phyloP scores from a whole-genome alignment of 192 early-diverging fungal genomes.

The Gaertneriomyces semiglobifer region DNA sequence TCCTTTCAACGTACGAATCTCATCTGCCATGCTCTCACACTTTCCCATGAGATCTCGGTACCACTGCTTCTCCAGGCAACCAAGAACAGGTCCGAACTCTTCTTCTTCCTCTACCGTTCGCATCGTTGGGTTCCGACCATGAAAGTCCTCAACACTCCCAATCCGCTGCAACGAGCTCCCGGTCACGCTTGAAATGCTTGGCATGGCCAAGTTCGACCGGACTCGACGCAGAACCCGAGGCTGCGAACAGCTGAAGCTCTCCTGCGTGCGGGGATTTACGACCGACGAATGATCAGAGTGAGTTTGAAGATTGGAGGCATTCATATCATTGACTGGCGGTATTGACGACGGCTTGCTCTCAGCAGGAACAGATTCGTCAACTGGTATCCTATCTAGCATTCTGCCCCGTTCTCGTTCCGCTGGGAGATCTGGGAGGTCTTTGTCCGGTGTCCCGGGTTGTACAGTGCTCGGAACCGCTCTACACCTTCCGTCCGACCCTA shows the following conservation, averaged over 20 bases:
- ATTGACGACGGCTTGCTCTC: no score
- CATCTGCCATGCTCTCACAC: slow-evolving; percentile 20
- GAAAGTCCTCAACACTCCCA: not conserved
- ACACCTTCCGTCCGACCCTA: no score
- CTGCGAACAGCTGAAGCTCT: not conserved
- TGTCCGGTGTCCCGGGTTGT: no score
- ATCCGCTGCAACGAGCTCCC: not conserved
- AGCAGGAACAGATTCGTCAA: no score
- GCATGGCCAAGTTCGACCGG: slow-evolving; percentile 15
- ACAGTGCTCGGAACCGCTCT: no score
- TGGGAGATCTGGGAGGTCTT: no score
- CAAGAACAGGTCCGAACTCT: slow-evolving; percentile 20
- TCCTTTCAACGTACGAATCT: slow-evolving; percentile 15
- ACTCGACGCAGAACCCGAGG: slow-evolving; percentile 14
- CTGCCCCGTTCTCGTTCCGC: no score
- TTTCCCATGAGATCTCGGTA: slow-evolving; percentile 19
- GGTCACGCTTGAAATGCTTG: not conserved
- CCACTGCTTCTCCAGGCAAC: slow-evolving; percentile 21
- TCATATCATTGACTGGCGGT: no score
- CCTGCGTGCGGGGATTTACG: not conserved
- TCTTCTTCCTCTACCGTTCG: slow-evolving; percentile 9
- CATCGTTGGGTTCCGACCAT: not conserved
- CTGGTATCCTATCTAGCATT: no score
- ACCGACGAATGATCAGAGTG: no score
- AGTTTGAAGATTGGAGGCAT: no score